These are phyloP conservation scores for Ophiostoma triangulosporum DNA, from an alignment of 2,329 filamentous ascomycete species.

Conservation along the genomic window DNA sequence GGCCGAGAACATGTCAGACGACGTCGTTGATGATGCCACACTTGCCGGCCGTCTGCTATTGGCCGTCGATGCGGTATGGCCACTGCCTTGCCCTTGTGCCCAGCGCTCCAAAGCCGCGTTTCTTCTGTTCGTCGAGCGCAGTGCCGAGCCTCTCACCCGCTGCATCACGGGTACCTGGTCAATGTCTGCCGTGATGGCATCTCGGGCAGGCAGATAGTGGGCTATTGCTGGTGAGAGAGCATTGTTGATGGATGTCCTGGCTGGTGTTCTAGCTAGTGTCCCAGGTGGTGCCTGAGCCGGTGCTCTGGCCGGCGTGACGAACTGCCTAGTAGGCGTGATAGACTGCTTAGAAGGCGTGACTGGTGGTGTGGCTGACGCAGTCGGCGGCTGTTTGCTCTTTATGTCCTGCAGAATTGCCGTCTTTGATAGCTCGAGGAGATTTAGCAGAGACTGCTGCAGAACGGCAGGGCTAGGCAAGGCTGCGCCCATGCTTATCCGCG, in stretches of 20 bases:
- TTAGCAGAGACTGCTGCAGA: conserved; percentile 17
- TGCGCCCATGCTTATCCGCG: neutral
- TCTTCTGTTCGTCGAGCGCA: neutral
- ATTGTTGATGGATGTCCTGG: neutral
- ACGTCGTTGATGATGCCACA: neutral
- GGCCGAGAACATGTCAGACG: conserved; percentile 11
- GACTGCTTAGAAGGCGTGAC: neutral
- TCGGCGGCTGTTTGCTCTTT: neutral
- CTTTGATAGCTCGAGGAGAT: conserved; percentile 11
- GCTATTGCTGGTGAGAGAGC: neutral
- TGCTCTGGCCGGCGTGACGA: neutral
- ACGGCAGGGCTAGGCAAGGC: neutral
- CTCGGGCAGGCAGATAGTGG: neutral
- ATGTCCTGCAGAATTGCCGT: neutral
- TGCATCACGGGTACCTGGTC: conserved; percentile 2
- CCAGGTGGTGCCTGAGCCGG: neutral
- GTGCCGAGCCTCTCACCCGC: neutral
- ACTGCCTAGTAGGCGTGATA: neutral
- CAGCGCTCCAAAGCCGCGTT: neutral
- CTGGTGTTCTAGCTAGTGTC: neutral
- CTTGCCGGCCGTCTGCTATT: neutral
- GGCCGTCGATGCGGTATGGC: neutral
- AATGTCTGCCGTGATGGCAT: neutral
- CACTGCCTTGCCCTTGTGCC: neutral
- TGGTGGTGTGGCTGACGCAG: neutral